These are phyloP conservation scores for Teratosphaeria gauchensis DNA, from an alignment of 2,329 filamentous ascomycete genomes.

Conservation along the genomic window DNA sequence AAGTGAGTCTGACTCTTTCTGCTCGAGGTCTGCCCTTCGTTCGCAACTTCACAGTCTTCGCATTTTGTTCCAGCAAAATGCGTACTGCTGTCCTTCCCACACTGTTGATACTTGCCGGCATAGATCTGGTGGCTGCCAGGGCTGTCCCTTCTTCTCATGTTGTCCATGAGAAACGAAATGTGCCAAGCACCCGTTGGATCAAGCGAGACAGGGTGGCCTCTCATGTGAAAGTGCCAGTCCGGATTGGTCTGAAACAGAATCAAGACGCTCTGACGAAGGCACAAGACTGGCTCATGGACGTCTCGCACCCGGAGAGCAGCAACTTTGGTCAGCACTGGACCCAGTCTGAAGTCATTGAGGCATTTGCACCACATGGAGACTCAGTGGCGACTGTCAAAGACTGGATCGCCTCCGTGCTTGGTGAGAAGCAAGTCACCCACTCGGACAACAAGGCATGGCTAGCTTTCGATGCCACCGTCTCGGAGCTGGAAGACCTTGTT, in stretches of 20 bases:
- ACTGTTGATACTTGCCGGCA: not conserved
- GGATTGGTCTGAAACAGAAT: slow-evolving; percentile 12
- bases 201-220: slow-evolving; percentile 4
- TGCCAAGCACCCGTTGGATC: slow-evolving; percentile 1
- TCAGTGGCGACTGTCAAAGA: slow-evolving; percentile 14
- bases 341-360: slow-evolving; percentile 15
- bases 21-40: not conserved
- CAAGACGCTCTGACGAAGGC: slow-evolving; percentile 5
- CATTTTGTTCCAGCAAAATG: not conserved
- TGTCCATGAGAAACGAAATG: slow-evolving; percentile 9
- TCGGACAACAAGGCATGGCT: slow-evolving; percentile 26
- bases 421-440: slow-evolving; percentile 16
- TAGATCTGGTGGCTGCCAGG: not conserved
- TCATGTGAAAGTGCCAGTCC: slow-evolving; percentile 10
- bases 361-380: slow-evolving; percentile 16
- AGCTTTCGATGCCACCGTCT: slow-evolving; percentile 21
- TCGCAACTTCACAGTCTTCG: not conserved
- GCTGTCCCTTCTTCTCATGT: slow-evolving; percentile 5
- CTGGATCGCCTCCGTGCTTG: slow-evolving; percentile 16
- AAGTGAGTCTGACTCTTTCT: not conserved
- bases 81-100: not conserved
- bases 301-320: slow-evolving; percentile 7
- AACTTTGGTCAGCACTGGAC: slow-evolving; percentile 1
- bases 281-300: slow-evolving; percentile 10
- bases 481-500: slow-evolving; percentile 19